These are phyloP conservation scores for Dacryopinax spathularia DNA, from an alignment of 768 basidiomycete genomes.

Conservation along the genomic window DNA sequence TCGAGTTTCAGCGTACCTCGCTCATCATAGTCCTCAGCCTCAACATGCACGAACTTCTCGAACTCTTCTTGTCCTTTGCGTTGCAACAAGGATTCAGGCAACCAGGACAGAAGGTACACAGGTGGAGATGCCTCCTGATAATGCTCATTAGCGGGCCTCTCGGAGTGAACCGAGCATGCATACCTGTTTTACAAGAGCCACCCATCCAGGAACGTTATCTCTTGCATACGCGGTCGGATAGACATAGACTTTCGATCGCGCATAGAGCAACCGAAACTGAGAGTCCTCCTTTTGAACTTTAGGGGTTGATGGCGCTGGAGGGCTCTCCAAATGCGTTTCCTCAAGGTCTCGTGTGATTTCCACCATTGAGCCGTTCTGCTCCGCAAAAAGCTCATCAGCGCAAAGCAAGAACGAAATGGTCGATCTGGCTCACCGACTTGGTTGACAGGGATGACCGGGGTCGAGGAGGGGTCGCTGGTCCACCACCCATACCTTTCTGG, in stretches of 20 bases:
- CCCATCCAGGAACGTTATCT: constrained; percentile 91
- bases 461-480: neutral
- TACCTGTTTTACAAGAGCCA: constrained; percentile 80
- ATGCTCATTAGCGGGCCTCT: constrained; percentile 3
- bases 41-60: constrained; percentile 79
- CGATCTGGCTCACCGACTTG: neutral
- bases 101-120: constrained; percentile 78
- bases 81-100: constrained; percentile 71
- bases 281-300: constrained; percentile 40
- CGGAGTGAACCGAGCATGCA: constrained; percentile 18
- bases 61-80: constrained; percentile 73
- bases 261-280: constrained; percentile 59
- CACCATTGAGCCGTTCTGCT: constrained; percentile 50
- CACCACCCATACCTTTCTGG: neutral
- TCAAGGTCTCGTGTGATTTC: constrained; percentile 46
- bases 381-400: neutral
- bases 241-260: constrained; percentile 89
- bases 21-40: constrained; percentile 55
- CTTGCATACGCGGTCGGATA: constrained; percentile 83
- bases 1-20: constrained; percentile 37
- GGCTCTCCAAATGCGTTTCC: constrained; percentile 13
- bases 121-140: constrained; percentile 59
- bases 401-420: neutral
- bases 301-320: constrained; percentile 3
- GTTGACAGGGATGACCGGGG: neutral